Evolutionary conservation across 805 yeast species (phyloP), one percentile per base, ranked within the genome.

Genomic region (Yarrowia bubula): DNA sequence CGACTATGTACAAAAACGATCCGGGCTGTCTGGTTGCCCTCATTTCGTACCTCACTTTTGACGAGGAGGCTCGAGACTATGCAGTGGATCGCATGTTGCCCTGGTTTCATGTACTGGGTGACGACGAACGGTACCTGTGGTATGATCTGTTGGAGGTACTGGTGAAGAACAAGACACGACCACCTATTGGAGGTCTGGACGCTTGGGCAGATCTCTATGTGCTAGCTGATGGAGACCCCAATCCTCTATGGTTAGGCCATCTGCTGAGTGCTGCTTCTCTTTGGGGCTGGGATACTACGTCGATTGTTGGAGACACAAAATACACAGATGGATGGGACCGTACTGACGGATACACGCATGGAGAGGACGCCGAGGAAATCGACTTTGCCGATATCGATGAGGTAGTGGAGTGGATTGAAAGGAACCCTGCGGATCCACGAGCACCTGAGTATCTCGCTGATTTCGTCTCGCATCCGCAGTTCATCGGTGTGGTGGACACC

Each of bases 241-340:
- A 51, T 17, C 60, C 60, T 1, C 14, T 39, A 4, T 51, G 60
- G 60, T 13, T 55, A 7, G 47, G 47, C 7, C 46, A 31, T 22
- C 61, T 55, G 0, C 38, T 31, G 15, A 31, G 47, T 15, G 61
- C 61, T 11, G 61, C 61, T 4, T 55, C 61, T 18, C 47, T 55
- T 10, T 55, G 61, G 61, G 61, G 61, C 28, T 55, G 61, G 61
- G 47, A 55, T 15, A 55, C 61, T 1, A 55, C 47, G 5, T 38
- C 44, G 8, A 51, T 51, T n/a, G 60, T 51, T 22, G 60, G 60
- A 8, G 60, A 51, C 13, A 51, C 60, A 17, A 51, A 51, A 2
- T 51, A 51, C 18, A 51, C 60, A n/a, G 31, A 51, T 18, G 44
- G 60, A 9, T 39, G 44, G 35, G 60, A 51, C 11, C 43, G 60